A percentile compares a stretch with the other conserved stretches of the same genome.
phyloP scores from a whole-genome alignment of 257 asterid genomes.

The Verbascum thapsus region DNA sequence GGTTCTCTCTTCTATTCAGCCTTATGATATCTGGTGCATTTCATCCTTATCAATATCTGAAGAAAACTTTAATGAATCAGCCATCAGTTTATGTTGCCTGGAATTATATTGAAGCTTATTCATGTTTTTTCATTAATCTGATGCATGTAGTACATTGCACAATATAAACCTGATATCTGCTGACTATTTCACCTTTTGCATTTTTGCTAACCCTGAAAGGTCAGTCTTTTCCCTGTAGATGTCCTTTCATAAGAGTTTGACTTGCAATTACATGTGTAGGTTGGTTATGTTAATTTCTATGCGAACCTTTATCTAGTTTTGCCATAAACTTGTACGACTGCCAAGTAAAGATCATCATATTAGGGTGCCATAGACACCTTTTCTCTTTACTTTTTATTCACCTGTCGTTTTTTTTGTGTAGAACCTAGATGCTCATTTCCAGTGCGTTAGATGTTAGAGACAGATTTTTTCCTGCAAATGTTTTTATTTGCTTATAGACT shows the following conservation, averaged over 20 bases:
- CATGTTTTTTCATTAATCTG: slow-evolving; percentile 17
- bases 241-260: too few species aligned
- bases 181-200: too few species aligned
- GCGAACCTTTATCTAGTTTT: neutral
- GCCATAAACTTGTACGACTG: neutral
- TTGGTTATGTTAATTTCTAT: neutral
- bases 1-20: slow-evolving; percentile 2
- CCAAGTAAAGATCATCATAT: neutral
- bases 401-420: too few species aligned
- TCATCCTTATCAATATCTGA: slow-evolving; percentile 22
- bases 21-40: neutral
- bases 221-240: too few species aligned
- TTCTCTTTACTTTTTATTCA: neutral
- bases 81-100: slow-evolving; percentile 18
- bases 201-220: too few species aligned
- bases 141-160: neutral
- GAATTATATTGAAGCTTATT: neutral
- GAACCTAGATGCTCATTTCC: neutral
- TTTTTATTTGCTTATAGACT: neutral
- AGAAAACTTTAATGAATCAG: neutral
- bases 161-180: too few species aligned
- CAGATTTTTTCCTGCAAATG: slow-evolving; percentile 2
- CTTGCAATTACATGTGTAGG: too few species aligned
- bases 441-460: neutral
- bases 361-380: neutral